Percentiles rank a stretch among this genome's conserved stretches.
These are phyloP conservation scores for Geranomyces variabilis DNA, from an alignment of 192 early-diverging fungal species.

Conservation along the genomic window DNA sequence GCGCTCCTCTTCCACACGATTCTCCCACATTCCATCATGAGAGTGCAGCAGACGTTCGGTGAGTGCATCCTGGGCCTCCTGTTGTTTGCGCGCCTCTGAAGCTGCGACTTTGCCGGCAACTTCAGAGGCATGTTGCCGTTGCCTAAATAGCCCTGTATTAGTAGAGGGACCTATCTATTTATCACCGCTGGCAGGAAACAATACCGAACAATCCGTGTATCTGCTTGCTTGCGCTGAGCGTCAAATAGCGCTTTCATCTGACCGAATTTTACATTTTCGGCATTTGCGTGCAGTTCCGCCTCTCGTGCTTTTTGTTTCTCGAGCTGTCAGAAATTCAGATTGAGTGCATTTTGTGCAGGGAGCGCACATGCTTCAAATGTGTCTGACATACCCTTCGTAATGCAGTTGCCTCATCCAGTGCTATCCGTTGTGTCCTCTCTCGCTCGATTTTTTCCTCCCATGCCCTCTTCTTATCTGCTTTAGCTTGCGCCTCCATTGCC, in stretches of 20 bases:
- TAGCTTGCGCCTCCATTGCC: slow-evolving; percentile 3
- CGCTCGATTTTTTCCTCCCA: slow-evolving; percentile 19
- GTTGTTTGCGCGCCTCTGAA: slow-evolving; percentile 15
- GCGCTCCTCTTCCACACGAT: slow-evolving; percentile 11
- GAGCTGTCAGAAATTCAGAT: neutral
- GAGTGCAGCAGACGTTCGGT: slow-evolving; percentile 7
- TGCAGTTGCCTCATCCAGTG: slow-evolving; percentile 20
- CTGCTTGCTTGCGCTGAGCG: slow-evolving; percentile 30
- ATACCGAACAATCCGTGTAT: slow-evolving; percentile 10
- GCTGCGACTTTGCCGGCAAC: slow-evolving; percentile 1
- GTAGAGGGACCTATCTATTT: neutral
- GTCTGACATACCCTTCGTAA: neutral
- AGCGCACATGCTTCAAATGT: no score
- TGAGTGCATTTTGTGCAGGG: no score
- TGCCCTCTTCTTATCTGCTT: slow-evolving; percentile 1
- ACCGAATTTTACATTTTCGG: slow-evolving; percentile 43
- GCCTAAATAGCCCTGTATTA: no score
- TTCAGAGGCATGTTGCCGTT: slow-evolving; percentile 11
- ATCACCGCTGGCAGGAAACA: neutral
- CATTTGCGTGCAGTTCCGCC: slow-evolving; percentile 36
- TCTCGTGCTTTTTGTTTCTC: neutral
- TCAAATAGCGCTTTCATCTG: slow-evolving; percentile 43
- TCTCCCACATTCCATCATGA: slow-evolving; percentile 18
- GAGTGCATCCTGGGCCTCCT: neutral
- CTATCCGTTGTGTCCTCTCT: slow-evolving; percentile 12